Percentiles rank a stretch among this genome's conserved stretches.
Conservation (phyloP, 768 basidiomycete species). For the Naganishia randhawae region DNA sequence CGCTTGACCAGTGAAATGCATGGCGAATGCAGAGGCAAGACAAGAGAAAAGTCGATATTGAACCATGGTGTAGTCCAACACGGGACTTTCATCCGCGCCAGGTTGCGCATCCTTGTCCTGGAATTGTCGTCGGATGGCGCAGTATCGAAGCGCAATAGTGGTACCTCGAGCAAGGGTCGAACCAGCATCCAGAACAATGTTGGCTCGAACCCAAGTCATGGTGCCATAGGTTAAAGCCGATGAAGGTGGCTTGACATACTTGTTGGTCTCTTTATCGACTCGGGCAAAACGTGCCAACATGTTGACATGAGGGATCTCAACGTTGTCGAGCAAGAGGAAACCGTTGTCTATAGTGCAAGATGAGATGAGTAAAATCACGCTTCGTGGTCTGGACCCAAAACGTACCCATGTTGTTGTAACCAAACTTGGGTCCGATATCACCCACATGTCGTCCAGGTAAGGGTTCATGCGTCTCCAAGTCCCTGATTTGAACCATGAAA, state of each 20-base stretch:
- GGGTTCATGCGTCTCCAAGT: constrained; percentile 26
- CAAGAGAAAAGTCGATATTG: constrained; percentile 37
- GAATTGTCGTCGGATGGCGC: constrained; percentile 42
- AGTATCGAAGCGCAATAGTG: constrained; percentile 44
- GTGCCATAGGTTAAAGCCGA: constrained; percentile 38
- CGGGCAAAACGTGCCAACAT: constrained; percentile 38
- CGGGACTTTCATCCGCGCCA: constrained; percentile 34
- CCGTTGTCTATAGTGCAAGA: constrained; percentile 21
- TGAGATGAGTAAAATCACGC: no score
- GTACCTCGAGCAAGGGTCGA: constrained; percentile 41
- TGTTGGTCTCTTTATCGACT: constrained; percentile 36
- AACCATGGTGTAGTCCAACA: constrained; percentile 45
- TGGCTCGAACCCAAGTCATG: constrained; percentile 27
- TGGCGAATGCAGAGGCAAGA: constrained; percentile 30
- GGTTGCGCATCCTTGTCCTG: constrained; percentile 42
- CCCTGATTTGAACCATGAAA: constrained; percentile 28
- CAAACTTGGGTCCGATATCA: constrained; percentile 39
- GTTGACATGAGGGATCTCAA: constrained; percentile 43
- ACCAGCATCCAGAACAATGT: constrained; percentile 39
- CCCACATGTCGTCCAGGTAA: constrained; percentile 35
- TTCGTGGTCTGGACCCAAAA: neutral
- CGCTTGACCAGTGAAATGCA: constrained; percentile 32
- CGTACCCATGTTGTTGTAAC: constrained; percentile 27
- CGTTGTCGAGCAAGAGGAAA: constrained; percentile 36
- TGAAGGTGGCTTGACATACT: constrained; percentile 35